Evolutionary conservation across 805 yeast genomes (phyloP), one percentile per base, ranked within the genome.

Genomic region (Ascoidea rubescens): DNA sequence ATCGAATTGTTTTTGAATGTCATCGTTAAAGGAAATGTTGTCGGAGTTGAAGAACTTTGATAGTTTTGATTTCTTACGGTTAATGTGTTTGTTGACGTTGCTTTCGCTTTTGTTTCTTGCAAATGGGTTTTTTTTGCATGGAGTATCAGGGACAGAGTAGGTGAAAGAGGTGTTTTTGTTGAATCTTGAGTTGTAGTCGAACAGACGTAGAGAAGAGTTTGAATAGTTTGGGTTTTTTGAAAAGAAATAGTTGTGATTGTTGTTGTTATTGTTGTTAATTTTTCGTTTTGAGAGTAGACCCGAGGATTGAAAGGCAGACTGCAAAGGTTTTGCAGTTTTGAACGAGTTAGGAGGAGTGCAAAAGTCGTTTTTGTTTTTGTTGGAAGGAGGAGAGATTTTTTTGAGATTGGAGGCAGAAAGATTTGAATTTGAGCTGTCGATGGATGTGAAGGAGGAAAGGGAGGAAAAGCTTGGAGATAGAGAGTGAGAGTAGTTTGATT

Each of bases 271-370:
- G 62, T 64, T 59, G 63, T 69, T 68, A 66, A 65, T 65, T 48
- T 80, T 68, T 66, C 83, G 70, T 62, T 80, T 80, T 46, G 83
- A 77, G 54, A 80, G 65, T 45, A 87, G 68, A 0, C 96, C 96
- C 0, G 85, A 69, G 2, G 89, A 76, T 63, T 79, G 73, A 64
- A 87, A 87, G 14, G 93, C 95, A 0, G 89, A 82, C 63, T 86
- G 95, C 45, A 87, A 71, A 2, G 96, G 96, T 62, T 83, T 85
- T 17, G 84, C 91, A 47, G 78, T 77, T 56, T 79, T 76, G 64
- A 82, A 85, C 16, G 74, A 69, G 45, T 73, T 78, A 57, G 31
- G 47, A 59, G 32, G 54, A n/a, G n/a, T n/a, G n/a, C n/a, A n/a
- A n/a, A n/a, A n/a, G n/a, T n/a, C n/a, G n/a, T n/a, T n/a, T n/a